Base-by-base conservation (phyloP, 805 yeast species). In the Tetrapisispora taiwanensis region DNA sequence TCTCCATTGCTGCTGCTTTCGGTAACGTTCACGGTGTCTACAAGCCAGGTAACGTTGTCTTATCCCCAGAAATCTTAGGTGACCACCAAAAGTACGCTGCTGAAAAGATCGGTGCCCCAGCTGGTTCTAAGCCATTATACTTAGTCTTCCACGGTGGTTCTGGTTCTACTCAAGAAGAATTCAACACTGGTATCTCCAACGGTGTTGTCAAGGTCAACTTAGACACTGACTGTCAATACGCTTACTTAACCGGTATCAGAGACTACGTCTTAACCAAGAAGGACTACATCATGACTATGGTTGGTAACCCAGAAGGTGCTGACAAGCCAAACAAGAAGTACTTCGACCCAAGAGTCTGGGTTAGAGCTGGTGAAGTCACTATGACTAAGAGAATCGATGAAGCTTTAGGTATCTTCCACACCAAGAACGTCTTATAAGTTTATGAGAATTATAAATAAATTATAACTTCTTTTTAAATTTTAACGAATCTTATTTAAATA, bases 331-430 rank as follows among this genome's bases (percentile, higher is more conserved):
- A 92, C 90, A 92, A 92, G 89, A 92, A 92, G 78, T 88, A 74
- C 87, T 92, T 87, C 68, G 98, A 92, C 76, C 98, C 98, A 75
- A 90, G 98, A 82, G 97, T 89, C 72, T 92, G 98, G 98, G 97
- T 92, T 57, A 89, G 97, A 80, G 97, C 90, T 76, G 97, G 98
- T 79, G 98, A 92, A 79, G 88, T 88, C 88, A 88, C 97, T 66
- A 90, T 92, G 97, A 57, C 80, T 56, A 72, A 69, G 57, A 86
- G 97, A 81, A 76, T 92, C 63, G 57, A 84, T 50, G 82, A 79
- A 69, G 94, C 95, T 62, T 76, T 92, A 68, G 74, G 70, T 42
- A 74, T 85, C 66, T 92, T 92, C 95, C 88, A 81, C 76, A 75
- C 94, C 59, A 72, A 75, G 65, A 69, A 69, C 68, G 79, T 75